Conservation (phyloP, 2,329 filamentous ascomycete genomes). For the Leptoxyphium fumago region DNA sequence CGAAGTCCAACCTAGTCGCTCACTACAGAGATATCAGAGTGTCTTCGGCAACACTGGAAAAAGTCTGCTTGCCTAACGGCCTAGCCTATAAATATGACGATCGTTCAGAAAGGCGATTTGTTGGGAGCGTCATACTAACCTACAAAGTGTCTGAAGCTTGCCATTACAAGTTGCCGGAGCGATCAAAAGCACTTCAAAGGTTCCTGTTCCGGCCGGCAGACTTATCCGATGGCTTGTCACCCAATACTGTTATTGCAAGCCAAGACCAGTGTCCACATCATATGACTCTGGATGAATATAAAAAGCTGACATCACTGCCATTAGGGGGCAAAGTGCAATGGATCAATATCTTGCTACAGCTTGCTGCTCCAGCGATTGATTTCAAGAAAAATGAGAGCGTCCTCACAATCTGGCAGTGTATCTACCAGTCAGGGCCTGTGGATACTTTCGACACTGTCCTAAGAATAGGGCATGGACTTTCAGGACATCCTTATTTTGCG, state of each 20-base stretch:
- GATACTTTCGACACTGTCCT: slow-evolving; percentile 1
- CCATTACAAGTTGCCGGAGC: slow-evolving; percentile 22
- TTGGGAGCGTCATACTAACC: not conserved
- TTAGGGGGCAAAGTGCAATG: slow-evolving; percentile 34
- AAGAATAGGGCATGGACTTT: not conserved
- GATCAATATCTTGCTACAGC: slow-evolving; percentile 33
- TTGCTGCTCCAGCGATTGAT: slow-evolving; percentile 42
- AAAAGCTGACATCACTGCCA: slow-evolving; percentile 35
- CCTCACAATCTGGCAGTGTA: slow-evolving; percentile 36
- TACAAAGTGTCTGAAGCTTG: slow-evolving; percentile 14
- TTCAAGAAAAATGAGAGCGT: slow-evolving; percentile 41
- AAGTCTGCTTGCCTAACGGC: slow-evolving; percentile 33
- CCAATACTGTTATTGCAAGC: slow-evolving; percentile 27
- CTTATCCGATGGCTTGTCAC: slow-evolving; percentile 5
- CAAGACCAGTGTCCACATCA: slow-evolving; percentile 33
- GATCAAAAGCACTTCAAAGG: slow-evolving; percentile 18
- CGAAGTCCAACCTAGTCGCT: slow-evolving; percentile 32
- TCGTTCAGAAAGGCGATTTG: not conserved
- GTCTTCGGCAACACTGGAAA: slow-evolving; percentile 22
- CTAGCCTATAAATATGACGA: slow-evolving; percentile 29
- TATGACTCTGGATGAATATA: slow-evolving; percentile 38
- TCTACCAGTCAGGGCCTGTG: slow-evolving; percentile 41
- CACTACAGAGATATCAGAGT: slow-evolving; percentile 34
- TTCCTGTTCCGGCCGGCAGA: slow-evolving; percentile 18
- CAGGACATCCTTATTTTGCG: not conserved